Base-by-base conservation (phyloP, 1,139 yeast genomes). In the Suhomyces yuchorum region DNA sequence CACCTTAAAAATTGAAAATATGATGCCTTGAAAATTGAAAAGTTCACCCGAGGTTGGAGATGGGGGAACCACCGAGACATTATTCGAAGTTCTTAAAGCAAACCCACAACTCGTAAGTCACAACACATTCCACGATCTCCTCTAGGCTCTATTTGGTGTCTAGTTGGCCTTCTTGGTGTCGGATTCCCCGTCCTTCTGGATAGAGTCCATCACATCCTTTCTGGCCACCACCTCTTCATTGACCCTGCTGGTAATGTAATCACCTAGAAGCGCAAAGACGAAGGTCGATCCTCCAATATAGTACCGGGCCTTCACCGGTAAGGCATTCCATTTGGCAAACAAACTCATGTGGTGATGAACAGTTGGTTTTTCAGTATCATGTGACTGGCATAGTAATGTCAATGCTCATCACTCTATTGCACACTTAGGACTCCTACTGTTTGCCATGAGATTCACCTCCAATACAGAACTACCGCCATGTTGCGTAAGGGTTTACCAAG, bases 381-480 rank as follows among this genome's bases (percentile, higher is more conserved):
- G 34, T 15, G 34, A 26, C 12, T 26, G n/a, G n/a, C n/a, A n/a
- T n/a, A n/a, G n/a, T n/a, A n/a, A n/a, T n/a, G n/a, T n/a, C n/a
- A n/a, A n/a, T n/a, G 32, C 32, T 28, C 32, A 28, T 28, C 32
- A 28, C 32, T n/a, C 5, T 28, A 3, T 28, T 7, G n/a, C n/a
- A n/a, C n/a, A n/a, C n/a, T n/a, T n/a, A n/a, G n/a, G 7, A 5
- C 23, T 7, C 23, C 23, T 7, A 20, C 23, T 4, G 7, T 14
- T 30, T 7, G 11, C 37, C 33, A 44, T 44, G 47, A 34, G 44
- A 14, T 15, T 36, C 37, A 44, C 47, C 2, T 59, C 71, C 8
- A 67, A 63, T 37, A 75, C 91, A 0, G 66, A 68, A 1, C 68
- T 84, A 3, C 98, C 98, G 0, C 97, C 98, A 1, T 93, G 98